phyloP scores from a whole-genome alignment of 1,284 basidiomycete species.

The Peniophora sp. region DNA sequence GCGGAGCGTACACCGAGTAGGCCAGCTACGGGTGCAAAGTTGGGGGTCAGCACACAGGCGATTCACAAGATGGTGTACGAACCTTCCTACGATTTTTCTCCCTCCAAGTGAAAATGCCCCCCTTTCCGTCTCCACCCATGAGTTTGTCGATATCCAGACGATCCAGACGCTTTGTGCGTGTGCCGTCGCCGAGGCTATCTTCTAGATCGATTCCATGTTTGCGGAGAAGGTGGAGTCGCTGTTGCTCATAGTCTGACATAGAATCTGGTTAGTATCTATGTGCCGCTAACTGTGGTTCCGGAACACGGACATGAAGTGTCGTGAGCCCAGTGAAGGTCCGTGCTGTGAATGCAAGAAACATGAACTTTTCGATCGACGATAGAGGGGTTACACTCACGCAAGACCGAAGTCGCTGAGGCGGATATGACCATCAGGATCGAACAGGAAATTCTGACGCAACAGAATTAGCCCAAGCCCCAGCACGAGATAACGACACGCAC shows the following conservation, averaged over 20 bases:
- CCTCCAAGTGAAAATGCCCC: slow-evolving; percentile 86
- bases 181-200: slow-evolving; percentile 52
- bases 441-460: slow-evolving; percentile 79
- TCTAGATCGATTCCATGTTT: slow-evolving; percentile 95
- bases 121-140: slow-evolving; percentile 72
- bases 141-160: slow-evolving; percentile 71
- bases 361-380: not conserved
- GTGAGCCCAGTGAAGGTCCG: slow-evolving; percentile 86
- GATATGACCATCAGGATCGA: slow-evolving; percentile 89
- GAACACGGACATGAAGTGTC: slow-evolving; percentile 71
- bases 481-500: slow-evolving; percentile 34
- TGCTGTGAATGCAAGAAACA: slow-evolving; percentile 32
- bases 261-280: slow-evolving; percentile 7
- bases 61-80: slow-evolving; percentile 11
- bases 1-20: slow-evolving; percentile 77
- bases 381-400: slow-evolving; percentile 52
- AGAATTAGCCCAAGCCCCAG: slow-evolving; percentile 8
- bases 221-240: slow-evolving; percentile 79
- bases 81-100: slow-evolving; percentile 90
- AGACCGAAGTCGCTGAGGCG: slow-evolving; percentile 94
- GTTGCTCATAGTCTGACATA: slow-evolving; percentile 83
- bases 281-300: not conserved
- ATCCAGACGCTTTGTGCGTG: slow-evolving; percentile 67
- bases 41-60: slow-evolving; percentile 9
- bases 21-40: slow-evolving; percentile 52